A percentile compares a stretch with the other conserved stretches of the same genome.
These are phyloP conservation scores for Mycena albidolilacea DNA, from an alignment of 768 basidiomycete species.

Conservation along the genomic window DNA sequence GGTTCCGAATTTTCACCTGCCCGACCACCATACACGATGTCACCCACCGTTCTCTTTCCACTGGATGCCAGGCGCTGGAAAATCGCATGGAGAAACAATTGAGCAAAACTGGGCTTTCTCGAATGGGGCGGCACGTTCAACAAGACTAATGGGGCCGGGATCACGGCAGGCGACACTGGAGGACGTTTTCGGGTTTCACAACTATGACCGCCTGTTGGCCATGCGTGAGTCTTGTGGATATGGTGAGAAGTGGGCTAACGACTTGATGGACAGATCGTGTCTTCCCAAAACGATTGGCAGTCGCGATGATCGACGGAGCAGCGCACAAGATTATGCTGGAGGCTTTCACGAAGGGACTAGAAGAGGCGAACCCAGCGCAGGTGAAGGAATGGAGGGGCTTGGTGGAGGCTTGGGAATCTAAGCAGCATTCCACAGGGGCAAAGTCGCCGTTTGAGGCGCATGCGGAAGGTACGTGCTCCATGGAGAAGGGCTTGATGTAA, in stretches of 20 bases:
- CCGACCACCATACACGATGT: constrained; percentile 9
- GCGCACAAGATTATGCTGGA: constrained; percentile 14
- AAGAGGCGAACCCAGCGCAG: neutral
- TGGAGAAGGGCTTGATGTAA: neutral
- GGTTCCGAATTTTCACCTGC: constrained; percentile 36
- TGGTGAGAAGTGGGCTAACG: too few relatives aligned
- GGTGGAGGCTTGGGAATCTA: constrained; percentile 9
- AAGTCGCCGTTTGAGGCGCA: constrained; percentile 8
- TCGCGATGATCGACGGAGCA: neutral
- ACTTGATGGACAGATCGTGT: constrained; percentile 2
- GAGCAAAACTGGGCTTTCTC: too few relatives aligned
- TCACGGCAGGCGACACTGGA: neutral
- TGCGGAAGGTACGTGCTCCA: neutral
- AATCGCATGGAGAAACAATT: too few relatives aligned
- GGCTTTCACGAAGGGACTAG: neutral
- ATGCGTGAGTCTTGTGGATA: neutral
- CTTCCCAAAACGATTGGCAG: neutral
- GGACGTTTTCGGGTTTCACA: constrained; percentile 10
- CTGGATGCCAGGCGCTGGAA: neutral
- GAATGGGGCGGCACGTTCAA: neutral
- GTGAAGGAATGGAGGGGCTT: constrained; percentile 3
- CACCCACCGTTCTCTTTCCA: constrained; percentile 18
- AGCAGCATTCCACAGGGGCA: neutral
- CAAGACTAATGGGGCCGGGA: constrained; percentile 9
- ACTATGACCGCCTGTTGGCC: neutral